Evolutionary conservation across 202 grass and related monocot species (phyloP).

Genomic region (Schoenoplectus triqueter): DNA sequence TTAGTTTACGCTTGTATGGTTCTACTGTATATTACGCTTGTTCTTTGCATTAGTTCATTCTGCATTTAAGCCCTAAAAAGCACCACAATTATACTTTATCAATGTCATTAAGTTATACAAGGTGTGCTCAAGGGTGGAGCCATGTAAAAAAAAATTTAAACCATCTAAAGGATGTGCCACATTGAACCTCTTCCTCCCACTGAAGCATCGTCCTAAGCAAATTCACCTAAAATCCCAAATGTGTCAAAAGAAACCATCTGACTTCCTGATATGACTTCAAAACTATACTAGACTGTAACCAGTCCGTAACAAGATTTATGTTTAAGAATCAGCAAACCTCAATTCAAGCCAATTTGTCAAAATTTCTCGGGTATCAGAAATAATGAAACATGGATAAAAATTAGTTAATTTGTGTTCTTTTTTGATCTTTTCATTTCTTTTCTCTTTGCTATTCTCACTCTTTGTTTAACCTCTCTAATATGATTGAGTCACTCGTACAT

Average conservation of each 20-base stretch:
- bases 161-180: conserved; percentile 45
- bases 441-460: no score
- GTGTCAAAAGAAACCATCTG: conserved; percentile 27
- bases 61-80: neutral
- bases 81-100: no score
- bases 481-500: no score
- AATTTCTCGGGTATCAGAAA: neutral
- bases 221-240: conserved; percentile 56
- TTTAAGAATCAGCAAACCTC: neutral
- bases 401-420: neutral
- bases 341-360: neutral
- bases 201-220: conserved; percentile 92
- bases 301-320: neutral
- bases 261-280: conserved; percentile 13
- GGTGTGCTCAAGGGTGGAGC: no score
- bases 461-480: no score
- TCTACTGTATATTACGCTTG: neutral
- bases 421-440: no score
- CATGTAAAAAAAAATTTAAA: no score
- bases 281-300: neutral
- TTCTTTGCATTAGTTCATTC: neutral
- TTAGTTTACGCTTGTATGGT: neutral
- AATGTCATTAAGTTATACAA: no score
- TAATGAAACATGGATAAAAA: neutral
- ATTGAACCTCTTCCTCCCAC: conserved; percentile 84